Evolutionary conservation across 106 monocot species (phyloP), one percentile per base, ranked within the genome.

Genomic region (Cymbidium sinense): DNA sequence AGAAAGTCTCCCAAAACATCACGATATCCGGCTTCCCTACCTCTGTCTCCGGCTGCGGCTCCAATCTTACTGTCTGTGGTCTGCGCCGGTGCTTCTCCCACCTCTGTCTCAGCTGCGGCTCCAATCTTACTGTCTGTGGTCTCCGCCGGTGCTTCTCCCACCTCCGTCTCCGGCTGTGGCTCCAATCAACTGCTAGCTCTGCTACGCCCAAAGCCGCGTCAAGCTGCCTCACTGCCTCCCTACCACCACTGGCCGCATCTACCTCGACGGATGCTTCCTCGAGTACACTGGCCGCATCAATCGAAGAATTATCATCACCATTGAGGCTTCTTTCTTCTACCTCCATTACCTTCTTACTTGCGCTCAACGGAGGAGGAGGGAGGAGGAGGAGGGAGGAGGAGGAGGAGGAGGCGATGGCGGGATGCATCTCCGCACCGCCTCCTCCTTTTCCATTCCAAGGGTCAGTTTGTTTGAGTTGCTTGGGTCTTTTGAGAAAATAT

Each of bases 221-320:
- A 74, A 72, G 75, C 78, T 86, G 21, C 86, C 81, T 43, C 78
- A 43, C 70, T 82, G 85, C 78, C 79, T 82, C 27, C 82, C 85
- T 8, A 30, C 78, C 31, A 27, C 15, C 58, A 17, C 64, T 50
- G 78, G 75, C 17, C 85, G 85, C 34, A 79, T 82, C 50, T 82
- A 75, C 61, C 78, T 82, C 78, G 79, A 82, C 72, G 85, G 84
- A 31, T 85, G 84, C 51, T 86, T 82, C 78, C 82, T 86, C 34
- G 82, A 82, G 7, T 86, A 86, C 85, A 17, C 75, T 18, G 30
- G 29, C 75, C 50, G 33, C 73, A 35, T n/a, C n/a, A n/a, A n/a
- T n/a, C n/a, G n/a, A n/a, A n/a, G n/a, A n/a, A n/a, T n/a, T n/a
- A n/a, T n/a, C n/a, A n/a, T n/a, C n/a, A n/a, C n/a, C n/a, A n/a